A percentile compares a stretch with the other conserved stretches of the same genome.
Conservation (phyloP, 306 rosid genomes). For the Medicago arabica region DNA sequence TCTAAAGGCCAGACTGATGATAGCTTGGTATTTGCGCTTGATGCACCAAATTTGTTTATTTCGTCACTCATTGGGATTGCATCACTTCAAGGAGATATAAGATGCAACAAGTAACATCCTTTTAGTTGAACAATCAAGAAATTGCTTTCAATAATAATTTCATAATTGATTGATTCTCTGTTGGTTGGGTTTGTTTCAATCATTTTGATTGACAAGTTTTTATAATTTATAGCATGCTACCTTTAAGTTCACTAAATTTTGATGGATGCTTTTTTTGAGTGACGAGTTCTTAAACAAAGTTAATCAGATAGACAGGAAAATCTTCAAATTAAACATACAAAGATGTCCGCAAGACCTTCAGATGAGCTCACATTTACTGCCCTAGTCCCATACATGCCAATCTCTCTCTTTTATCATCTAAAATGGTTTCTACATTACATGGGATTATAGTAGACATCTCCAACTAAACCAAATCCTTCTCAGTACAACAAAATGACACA, state of each 20-base stretch:
- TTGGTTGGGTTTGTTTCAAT: background rate
- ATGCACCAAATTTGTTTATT: background rate
- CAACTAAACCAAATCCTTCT: conserved; percentile 28
- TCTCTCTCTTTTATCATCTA: conserved; percentile 7
- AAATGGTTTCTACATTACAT: conserved; percentile 14
- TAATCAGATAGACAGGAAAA: background rate
- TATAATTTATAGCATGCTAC: background rate
- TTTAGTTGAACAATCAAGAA: background rate
- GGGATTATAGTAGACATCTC: background rate
- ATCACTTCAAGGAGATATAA: background rate
- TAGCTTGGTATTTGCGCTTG: background rate
- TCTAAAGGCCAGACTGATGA: background rate
- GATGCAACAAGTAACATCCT: background rate
- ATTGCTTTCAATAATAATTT: background rate
- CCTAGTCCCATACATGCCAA: too few relatives aligned
- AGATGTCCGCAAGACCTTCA: too few relatives aligned
- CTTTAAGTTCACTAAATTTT: background rate
- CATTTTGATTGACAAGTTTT: background rate
- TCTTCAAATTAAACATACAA: background rate
- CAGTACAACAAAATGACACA: conserved; percentile 27
- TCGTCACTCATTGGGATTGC: background rate
- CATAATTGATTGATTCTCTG: background rate
- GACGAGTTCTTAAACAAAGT: background rate
- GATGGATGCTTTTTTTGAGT: background rate
- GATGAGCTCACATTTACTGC: too few relatives aligned